Conservation (phyloP, 345 rosid species). For the Geranium brycei region DNA sequence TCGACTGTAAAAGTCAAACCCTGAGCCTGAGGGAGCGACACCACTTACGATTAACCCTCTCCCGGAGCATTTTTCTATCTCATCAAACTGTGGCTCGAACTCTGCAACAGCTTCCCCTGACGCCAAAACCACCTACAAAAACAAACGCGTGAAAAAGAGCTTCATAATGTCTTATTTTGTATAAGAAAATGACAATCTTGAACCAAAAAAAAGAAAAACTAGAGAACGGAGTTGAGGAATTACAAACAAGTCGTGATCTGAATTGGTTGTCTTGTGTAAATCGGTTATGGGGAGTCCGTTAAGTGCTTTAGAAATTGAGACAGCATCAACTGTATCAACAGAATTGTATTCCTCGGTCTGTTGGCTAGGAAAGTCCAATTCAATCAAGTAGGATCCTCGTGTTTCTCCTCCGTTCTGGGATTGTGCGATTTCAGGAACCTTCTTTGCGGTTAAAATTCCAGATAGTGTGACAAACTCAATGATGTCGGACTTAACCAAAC, state of each 20-base stretch:
- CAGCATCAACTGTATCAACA: conserved; percentile 3
- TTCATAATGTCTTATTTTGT: too few species aligned
- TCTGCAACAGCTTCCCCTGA: conserved; percentile 44
- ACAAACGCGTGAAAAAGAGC: too few species aligned
- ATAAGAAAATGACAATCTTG: too few species aligned
- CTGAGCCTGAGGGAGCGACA: conserved; percentile 38
- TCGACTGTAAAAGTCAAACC: conserved; percentile 55
- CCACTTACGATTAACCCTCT: conserved; percentile 48
- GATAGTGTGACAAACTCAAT: conserved; percentile 62
- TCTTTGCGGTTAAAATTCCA: conserved; percentile 55
- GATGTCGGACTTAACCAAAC: conserved; percentile 30
- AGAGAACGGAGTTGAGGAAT: conserved; percentile 6
- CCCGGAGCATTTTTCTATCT: conserved; percentile 40
- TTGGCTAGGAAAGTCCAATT: conserved; percentile 43
- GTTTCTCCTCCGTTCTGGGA: conserved; percentile 22
- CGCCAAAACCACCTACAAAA: conserved; percentile 45
- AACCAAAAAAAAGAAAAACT: not conserved
- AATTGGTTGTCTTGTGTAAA: conserved; percentile 27
- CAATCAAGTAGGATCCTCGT: conserved; percentile 22
- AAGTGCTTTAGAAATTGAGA: conserved; percentile 34
- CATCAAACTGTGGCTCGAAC: conserved; percentile 38
- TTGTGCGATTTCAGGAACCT: conserved; percentile 20
- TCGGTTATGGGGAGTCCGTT: conserved; percentile 39
- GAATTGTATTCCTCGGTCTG: conserved; percentile 23
- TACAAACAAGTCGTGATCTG: conserved; percentile 33